Evolutionary conservation across 1,284 basidiomycete genomes (phyloP), one percentile per base, ranked within the genome.

Genomic region (Psilocybe mexicana): DNA sequence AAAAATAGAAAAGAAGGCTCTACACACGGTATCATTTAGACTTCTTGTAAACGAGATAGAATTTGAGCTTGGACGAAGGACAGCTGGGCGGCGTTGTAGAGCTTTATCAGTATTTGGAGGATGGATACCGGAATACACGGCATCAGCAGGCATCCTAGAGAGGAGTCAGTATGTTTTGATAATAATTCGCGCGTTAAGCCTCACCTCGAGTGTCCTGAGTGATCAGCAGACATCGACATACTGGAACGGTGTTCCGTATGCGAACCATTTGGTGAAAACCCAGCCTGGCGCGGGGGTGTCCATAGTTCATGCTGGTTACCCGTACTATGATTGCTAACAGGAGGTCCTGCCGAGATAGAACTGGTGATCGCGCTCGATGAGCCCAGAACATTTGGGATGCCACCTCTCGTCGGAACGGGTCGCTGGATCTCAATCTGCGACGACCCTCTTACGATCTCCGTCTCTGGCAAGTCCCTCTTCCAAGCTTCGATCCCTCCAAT

Each of bases 401-500:
- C 54, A 14, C 55, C 55, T 55, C 38, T 57, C 2, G 60, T 61
- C n/a, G 63, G 60, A 18, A 62, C 33, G 36, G 63, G 56, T 54
- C 61, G 58, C 50, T 65, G 60, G 0, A 63, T 61, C 25, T 66
- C 62, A 43, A 60, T 46, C 2, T 60, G 46, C 24, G 58, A 48
- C 2, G 57, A 28, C 36, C 75, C 74, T 55, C 72, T 70, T 30
- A 73, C 65, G 42, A 85, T 68, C 54, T 82, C 82, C 3, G 74
- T 69, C 2, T 80, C 79, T 0, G 85, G 82, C 53, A 92, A 76
- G 54, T 90, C 85, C 55, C 77, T 77, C 64, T 81, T 82, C 95
- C 96, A 99, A 0, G 87, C 90, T 45, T 90, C 83, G 54, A 94
- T 79, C 1, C 96, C 96, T 1, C 96, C 96, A 6, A 90, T 79